phyloP scores from a whole-genome alignment of 75 land plant species.

The Selaginella tamariscina region DNA sequence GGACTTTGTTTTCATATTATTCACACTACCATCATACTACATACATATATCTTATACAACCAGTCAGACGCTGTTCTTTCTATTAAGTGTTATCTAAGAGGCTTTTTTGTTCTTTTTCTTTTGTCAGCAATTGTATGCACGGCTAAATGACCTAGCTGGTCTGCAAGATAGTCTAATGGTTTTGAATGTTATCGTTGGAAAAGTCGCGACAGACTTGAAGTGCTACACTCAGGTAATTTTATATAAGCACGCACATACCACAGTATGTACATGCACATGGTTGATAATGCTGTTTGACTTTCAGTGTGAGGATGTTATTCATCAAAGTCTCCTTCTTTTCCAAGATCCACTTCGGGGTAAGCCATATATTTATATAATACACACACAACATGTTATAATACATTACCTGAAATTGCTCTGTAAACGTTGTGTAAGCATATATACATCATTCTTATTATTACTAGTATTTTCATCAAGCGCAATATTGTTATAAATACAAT shows the following conservation, averaged over 20 bases:
- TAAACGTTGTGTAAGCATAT: not conserved
- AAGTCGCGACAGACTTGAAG: constrained; percentile 83
- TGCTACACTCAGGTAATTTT: constrained; percentile 61
- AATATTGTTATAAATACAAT: too few relatives aligned
- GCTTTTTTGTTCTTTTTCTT: constrained; percentile 5
- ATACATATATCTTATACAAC: too few relatives aligned
- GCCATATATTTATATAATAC: not conserved
- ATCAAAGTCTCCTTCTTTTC: constrained; percentile 76
- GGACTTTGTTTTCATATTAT: not conserved
- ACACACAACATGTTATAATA: not conserved
- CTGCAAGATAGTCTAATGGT: constrained; percentile 72
- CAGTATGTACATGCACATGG: not conserved
- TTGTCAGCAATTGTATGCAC: constrained; percentile 80
- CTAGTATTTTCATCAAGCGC: not conserved
- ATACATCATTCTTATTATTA: not conserved
- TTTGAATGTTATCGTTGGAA: constrained; percentile 69
- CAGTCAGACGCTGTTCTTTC: too few relatives aligned
- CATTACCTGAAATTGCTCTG: not conserved
- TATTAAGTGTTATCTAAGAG: too few relatives aligned
- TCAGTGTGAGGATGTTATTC: constrained; percentile 77
- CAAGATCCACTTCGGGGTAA: constrained; percentile 86
- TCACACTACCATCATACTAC: constrained; percentile 7
- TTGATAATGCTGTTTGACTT: constrained; percentile 17
- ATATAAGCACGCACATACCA: not conserved
- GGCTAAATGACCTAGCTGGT: constrained; percentile 80